Percentiles rank a stretch among this genome's conserved stretches.
Evolutionary conservation across 179 eudicot species (phyloP).

Genomic region (Silene coronaria): DNA sequence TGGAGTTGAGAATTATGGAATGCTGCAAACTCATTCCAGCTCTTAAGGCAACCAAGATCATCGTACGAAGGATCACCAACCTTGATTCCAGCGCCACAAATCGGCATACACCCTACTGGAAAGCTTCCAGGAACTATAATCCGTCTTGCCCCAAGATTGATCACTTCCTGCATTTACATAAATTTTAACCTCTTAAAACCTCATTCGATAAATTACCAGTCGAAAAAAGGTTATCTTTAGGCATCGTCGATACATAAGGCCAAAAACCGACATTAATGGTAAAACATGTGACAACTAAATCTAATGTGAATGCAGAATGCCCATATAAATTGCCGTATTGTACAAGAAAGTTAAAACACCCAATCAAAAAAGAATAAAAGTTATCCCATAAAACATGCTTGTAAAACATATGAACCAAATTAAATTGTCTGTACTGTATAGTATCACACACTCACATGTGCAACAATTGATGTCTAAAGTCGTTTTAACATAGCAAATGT

Average conservation of each 20-base stretch:
- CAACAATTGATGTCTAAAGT: not conserved
- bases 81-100: not conserved
- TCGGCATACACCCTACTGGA: slow-evolving; percentile 12
- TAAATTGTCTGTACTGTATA: not conserved
- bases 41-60: slow-evolving; percentile 11
- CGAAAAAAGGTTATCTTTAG: too few species aligned
- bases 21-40: slow-evolving; percentile 14
- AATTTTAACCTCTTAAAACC: too few species aligned
- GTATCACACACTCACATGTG: not conserved
- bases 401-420: not conserved
- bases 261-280: too few species aligned
- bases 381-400: not conserved
- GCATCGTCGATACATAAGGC: too few species aligned
- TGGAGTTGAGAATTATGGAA: slow-evolving; percentile 18
- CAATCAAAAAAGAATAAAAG: too few species aligned
- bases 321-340: not conserved
- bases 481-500: not conserved
- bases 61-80: slow-evolving; percentile 5
- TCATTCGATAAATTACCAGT: too few species aligned
- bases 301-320: not conserved
- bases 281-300: not conserved
- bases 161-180: slow-evolving; percentile 13
- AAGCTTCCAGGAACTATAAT: slow-evolving; percentile 15
- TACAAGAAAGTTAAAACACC: not conserved
- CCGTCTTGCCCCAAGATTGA: slow-evolving; percentile 10